Evolutionary conservation across 805 yeast genomes (phyloP).

Genomic region (Kazachstania bromeliacearum): DNA sequence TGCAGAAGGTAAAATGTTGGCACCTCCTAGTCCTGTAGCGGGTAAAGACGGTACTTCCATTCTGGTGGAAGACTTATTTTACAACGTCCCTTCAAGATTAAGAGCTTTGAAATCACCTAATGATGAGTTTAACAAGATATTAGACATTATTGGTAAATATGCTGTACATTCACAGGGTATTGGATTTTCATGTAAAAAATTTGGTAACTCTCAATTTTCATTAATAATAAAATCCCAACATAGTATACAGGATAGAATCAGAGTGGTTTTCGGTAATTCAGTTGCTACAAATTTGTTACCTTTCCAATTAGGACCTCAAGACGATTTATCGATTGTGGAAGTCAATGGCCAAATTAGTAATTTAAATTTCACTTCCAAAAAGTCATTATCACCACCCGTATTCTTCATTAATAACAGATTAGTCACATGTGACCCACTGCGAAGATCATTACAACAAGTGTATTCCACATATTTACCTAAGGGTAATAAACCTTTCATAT

Average conservation of each 20-base stretch:
- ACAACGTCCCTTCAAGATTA: slow-evolving; percentile 73
- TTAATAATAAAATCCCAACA: slow-evolving; percentile 47
- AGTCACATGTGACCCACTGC: slow-evolving; percentile 73
- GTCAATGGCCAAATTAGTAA: slow-evolving; percentile 59
- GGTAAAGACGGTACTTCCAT: slow-evolving; percentile 84
- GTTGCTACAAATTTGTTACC: slow-evolving; percentile 58
- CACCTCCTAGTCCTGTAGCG: slow-evolving; percentile 64
- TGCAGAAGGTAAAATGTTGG: slow-evolving; percentile 50
- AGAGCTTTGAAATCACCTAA: slow-evolving; percentile 52
- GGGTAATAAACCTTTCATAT: slow-evolving; percentile 69
- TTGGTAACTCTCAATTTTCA: slow-evolving; percentile 64
- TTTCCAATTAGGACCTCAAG: slow-evolving; percentile 31
- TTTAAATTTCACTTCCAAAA: slow-evolving; percentile 60
- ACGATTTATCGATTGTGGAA: slow-evolving; percentile 40
- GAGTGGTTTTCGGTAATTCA: slow-evolving; percentile 60
- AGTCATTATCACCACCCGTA: slow-evolving; percentile 58
- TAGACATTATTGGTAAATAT: slow-evolving; percentile 78
- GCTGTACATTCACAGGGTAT: slow-evolving; percentile 62
- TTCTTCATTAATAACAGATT: slow-evolving; percentile 81
- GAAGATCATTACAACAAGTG: slow-evolving; percentile 53
- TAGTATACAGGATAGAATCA: slow-evolving; percentile 54
- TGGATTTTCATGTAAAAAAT: slow-evolving; percentile 71
- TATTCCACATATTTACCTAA: slow-evolving; percentile 66
- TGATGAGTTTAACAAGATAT: slow-evolving; percentile 68
- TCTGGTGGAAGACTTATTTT: slow-evolving; percentile 79